A percentile compares a stretch with the other conserved stretches of the same genome.
Evolutionary conservation across 176 grass and related monocot species (phyloP).

Genomic region (Aegilops bicornis): DNA sequence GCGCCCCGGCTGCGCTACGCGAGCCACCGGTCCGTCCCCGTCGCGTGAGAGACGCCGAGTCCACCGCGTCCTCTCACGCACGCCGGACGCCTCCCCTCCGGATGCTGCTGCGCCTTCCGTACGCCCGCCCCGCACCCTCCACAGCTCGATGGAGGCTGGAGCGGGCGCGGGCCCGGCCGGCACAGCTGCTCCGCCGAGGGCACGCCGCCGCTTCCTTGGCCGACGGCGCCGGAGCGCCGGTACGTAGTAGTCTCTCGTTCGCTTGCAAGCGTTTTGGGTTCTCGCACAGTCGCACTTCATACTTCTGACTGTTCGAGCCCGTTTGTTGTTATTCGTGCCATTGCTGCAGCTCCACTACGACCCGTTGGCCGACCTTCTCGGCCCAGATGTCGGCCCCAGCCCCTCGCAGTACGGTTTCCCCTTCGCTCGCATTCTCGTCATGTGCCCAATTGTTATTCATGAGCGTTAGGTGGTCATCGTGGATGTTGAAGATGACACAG

Average conservation of each 20-base stretch:
- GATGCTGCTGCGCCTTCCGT: slow-evolving; percentile 33
- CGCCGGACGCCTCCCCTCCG: not conserved
- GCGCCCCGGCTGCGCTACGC: not conserved
- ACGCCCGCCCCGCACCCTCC: not conserved
- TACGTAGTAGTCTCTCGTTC: not conserved
- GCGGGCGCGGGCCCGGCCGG: not conserved
- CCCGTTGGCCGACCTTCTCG: slow-evolving; percentile 49
- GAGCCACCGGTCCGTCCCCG: not conserved
- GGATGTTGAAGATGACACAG: not conserved
- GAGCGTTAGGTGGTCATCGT: not conserved
- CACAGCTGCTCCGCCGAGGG: not conserved
- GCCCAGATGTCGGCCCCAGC: slow-evolving; percentile 36
- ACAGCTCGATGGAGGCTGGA: slow-evolving; percentile 13
- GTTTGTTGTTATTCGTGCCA: slow-evolving; percentile 8
- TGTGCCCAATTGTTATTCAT: not conserved
- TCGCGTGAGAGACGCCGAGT: not conserved
- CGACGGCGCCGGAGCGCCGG: slow-evolving; percentile 20
- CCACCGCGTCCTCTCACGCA: not conserved
- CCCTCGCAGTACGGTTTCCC: slow-evolving; percentile 34
- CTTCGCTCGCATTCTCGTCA: not conserved
- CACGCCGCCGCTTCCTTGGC: not conserved
- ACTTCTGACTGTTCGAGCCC: not conserved
- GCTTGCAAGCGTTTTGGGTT: not conserved
- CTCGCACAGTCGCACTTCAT: not conserved
- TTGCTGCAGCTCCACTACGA: slow-evolving; percentile 52